A percentile compares a stretch with the other conserved stretches of the same genome.
Evolutionary conservation across 2,329 filamentous ascomycete genomes (phyloP).

Genomic region (Nothopassalora personata): DNA sequence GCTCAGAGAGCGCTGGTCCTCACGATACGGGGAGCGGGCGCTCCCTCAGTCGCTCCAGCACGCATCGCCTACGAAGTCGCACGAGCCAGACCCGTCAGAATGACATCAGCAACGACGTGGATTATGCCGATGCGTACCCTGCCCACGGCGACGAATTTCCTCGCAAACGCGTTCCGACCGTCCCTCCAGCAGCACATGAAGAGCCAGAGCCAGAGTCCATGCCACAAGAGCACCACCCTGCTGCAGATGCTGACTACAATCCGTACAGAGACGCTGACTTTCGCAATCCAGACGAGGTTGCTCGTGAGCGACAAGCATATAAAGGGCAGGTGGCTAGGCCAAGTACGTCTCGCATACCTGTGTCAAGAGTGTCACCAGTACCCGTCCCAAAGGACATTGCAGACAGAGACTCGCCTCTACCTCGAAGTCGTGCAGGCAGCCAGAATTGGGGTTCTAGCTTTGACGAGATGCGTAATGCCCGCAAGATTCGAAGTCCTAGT

Average conservation of each 20-base stretch:
- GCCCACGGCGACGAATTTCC: constrained; percentile 14
- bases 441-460: constrained; percentile 55
- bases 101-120: constrained; percentile 19
- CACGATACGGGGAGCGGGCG: constrained; percentile 41
- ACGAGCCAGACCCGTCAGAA: constrained; percentile 22
- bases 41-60: constrained; percentile 27
- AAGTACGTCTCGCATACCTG: constrained; percentile 73
- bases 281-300: constrained; percentile 71
- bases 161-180: constrained; percentile 25
- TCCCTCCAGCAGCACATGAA: constrained; percentile 34
- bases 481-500: constrained; percentile 62
- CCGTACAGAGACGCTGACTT: constrained; percentile 61
- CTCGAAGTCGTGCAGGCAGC: constrained; percentile 55
- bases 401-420: constrained; percentile 66
- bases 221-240: constrained; percentile 10
- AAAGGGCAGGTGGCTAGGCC: constrained; percentile 46
- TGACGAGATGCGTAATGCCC: constrained; percentile 39
- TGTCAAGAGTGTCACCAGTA: constrained; percentile 72
- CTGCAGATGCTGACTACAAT: constrained; percentile 33
- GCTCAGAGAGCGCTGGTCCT: constrained; percentile 40
- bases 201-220: constrained; percentile 21
- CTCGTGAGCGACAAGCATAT: constrained; percentile 39
- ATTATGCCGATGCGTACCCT: constrained; percentile 21
- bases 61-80: constrained; percentile 11
- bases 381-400: constrained; percentile 67